These are phyloP conservation scores for Atkinsonella texensis DNA, from an alignment of 2,329 filamentous ascomycete genomes.

Conservation along the genomic window DNA sequence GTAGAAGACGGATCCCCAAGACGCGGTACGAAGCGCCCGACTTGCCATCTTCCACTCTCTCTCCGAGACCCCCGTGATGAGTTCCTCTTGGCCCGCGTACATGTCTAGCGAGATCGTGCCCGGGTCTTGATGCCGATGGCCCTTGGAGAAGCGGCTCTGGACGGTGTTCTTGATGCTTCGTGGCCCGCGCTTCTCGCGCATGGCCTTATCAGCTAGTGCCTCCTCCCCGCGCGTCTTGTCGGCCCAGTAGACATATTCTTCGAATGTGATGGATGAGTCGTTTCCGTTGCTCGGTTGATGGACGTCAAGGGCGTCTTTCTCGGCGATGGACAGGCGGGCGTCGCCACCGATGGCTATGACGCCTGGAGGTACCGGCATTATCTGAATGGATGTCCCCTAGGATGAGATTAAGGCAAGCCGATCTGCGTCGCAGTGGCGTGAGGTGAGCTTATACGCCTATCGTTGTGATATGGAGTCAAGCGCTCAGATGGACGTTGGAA, in stretches of 20 bases:
- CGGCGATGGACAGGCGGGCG: not conserved
- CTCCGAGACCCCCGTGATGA: slow-evolving; percentile 2
- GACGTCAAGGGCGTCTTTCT: not conserved
- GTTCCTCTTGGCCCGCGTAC: not conserved
- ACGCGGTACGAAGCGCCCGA: slow-evolving; percentile 32
- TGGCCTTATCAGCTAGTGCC: slow-evolving; percentile 8
- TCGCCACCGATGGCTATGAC: not conserved
- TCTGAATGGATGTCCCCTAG: not conserved
- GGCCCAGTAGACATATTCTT: slow-evolving; percentile 14
- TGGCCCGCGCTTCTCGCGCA: slow-evolving; percentile 8
- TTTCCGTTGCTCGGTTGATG: not conserved
- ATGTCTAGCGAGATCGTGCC: slow-evolving; percentile 5
- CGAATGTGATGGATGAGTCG: slow-evolving; percentile 6
- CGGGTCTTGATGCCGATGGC: slow-evolving; percentile 5
- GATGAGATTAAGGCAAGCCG: too few relatives aligned
- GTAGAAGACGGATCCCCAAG: slow-evolving; percentile 34
- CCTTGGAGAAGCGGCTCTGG: slow-evolving; percentile 10
- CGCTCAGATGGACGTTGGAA: too few relatives aligned
- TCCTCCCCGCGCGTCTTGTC: slow-evolving; percentile 11
- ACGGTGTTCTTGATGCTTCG: slow-evolving; percentile 8
- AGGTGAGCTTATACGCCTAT: too few relatives aligned
- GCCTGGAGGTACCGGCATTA: not conserved
- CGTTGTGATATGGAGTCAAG: too few relatives aligned
- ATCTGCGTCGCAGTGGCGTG: too few relatives aligned
- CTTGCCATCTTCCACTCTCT: slow-evolving; percentile 33